Evolutionary conservation across 2,329 filamentous ascomycete species (phyloP), one percentile per base, ranked within the genome.

Genomic region (Alternaria dauci): DNA sequence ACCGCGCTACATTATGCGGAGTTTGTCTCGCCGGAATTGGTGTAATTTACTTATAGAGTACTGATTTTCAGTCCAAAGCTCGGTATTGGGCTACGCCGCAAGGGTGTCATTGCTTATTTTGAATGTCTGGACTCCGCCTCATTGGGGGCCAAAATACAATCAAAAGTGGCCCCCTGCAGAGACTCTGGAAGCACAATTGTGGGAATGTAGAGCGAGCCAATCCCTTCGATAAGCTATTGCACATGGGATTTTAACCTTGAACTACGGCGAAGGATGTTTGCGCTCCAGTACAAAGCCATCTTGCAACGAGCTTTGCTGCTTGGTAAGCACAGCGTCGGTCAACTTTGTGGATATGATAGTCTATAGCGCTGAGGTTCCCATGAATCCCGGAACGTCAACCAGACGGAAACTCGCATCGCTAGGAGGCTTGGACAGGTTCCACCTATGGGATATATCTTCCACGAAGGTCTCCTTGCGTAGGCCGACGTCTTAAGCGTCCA

Each of bases 401-500:
- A 48, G 18, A 36, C 34, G 18, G 3, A n/a, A 25, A 1, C n/a
- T 36, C 30, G 20, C 23, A 41, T 41, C 38, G 8, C 38, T 39
- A 2, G 7, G 18, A 48, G 20, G 26, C 8, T 32, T 9, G 30
- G 18, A n/a, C n/a, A 34, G 12, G 30, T 34, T 34, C 18, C 34
- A 34, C 44, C 4, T 48, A 18, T 48, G 18, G 12, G 4, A 32
- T 4, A 48, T 5, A 36, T 25, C 18, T 30, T 36, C 14, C 7
- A 34, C 20, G 46, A 48, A 30, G 30, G 5, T 34, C 30, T 48
- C 30, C 46, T 36, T 48, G 7, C 20, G 9, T 36, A 4, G 20
- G 12, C 46, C 18, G 9, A 16, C 18, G 5, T 11, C 25, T 71
- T 48, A 76, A 5, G 55, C 67, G 58, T 71, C 69, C 7, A 76